Evolutionary conservation across 176 grass and related monocot genomes (phyloP).

Genomic region (Thalia dealbata): DNA sequence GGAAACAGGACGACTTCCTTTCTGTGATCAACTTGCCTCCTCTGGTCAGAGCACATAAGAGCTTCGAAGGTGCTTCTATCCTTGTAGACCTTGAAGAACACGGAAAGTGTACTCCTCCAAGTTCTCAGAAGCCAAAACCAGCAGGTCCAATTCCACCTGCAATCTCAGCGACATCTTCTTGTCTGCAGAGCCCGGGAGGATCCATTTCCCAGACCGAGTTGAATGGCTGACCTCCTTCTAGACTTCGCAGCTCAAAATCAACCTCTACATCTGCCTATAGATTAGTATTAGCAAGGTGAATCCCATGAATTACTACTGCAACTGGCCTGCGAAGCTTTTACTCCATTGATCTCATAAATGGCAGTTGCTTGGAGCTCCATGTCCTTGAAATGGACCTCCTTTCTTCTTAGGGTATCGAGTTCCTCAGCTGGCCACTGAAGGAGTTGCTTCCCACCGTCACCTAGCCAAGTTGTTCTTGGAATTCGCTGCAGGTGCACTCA

Average conservation of each 20-base stretch:
- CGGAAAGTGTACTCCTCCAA: constrained; percentile 32
- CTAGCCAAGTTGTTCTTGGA: constrained; percentile 52
- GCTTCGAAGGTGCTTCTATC: constrained; percentile 20
- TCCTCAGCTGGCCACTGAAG: constrained; percentile 66
- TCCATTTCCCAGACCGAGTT: not conserved
- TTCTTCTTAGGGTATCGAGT: constrained; percentile 40
- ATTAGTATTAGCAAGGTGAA: not conserved
- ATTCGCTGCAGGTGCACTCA: constrained; percentile 21
- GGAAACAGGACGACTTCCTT: too few relatives aligned
- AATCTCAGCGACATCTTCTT: not conserved
- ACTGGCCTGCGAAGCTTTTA: constrained; percentile 27
- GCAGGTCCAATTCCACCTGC: constrained; percentile 1
- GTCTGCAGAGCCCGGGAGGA: not conserved
- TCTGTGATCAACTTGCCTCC: not conserved
- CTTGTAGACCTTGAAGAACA: constrained; percentile 55
- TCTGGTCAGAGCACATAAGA: constrained; percentile 47
- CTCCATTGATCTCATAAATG: constrained; percentile 33
- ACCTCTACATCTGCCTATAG: constrained; percentile 8
- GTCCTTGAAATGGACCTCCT: constrained; percentile 20
- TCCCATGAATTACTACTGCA: not conserved
- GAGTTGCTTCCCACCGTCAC: constrained; percentile 41
- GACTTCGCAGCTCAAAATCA: not conserved
- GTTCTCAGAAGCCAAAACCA: constrained; percentile 9
- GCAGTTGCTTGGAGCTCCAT: constrained; percentile 9
- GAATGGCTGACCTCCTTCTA: constrained; percentile 3